A percentile compares a stretch with the other conserved stretches of the same genome.
Evolutionary conservation across 768 basidiomycete species (phyloP).

Genomic region (Phylloporus scabripes): DNA sequence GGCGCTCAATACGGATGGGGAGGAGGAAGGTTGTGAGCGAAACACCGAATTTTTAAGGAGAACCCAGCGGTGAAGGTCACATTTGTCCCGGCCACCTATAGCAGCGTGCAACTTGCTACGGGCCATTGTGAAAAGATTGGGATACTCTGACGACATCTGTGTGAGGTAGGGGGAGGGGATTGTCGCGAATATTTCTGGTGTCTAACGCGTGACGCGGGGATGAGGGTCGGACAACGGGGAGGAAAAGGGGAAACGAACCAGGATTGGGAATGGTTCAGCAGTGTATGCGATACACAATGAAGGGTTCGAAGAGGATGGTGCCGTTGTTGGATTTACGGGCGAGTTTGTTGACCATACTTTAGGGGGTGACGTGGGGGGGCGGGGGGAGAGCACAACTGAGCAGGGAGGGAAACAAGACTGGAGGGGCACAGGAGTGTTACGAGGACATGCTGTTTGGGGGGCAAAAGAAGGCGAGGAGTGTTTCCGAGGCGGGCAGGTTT

Average conservation of each 20-base stretch:
- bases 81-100: constrained; percentile 54
- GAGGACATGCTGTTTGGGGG: constrained; percentile 37
- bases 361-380: constrained; percentile 26
- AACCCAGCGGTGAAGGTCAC: constrained; percentile 83
- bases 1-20: constrained; percentile 24
- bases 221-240: background rate
- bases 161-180: constrained; percentile 6
- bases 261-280: constrained; percentile 31
- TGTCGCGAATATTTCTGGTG: constrained; percentile 8
- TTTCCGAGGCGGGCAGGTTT: constrained; percentile 28
- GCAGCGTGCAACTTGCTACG: constrained; percentile 70
- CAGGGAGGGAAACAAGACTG: constrained; percentile 4
- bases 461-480: constrained; percentile 20
- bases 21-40: constrained; percentile 42
- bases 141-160: constrained; percentile 45
- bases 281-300: constrained; percentile 86
- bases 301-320: constrained; percentile 81
- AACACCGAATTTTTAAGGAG: constrained; percentile 80
- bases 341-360: constrained; percentile 80
- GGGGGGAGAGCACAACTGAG: constrained; percentile 20
- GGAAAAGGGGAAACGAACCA: constrained; percentile 16
- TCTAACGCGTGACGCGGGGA: constrained; percentile 16
- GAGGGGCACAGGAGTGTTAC: constrained; percentile 15
- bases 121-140: constrained; percentile 57
- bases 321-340: constrained; percentile 79